Base-by-base conservation (phyloP, 768 basidiomycete genomes). In the Xerocomellus amylosporus region DNA sequence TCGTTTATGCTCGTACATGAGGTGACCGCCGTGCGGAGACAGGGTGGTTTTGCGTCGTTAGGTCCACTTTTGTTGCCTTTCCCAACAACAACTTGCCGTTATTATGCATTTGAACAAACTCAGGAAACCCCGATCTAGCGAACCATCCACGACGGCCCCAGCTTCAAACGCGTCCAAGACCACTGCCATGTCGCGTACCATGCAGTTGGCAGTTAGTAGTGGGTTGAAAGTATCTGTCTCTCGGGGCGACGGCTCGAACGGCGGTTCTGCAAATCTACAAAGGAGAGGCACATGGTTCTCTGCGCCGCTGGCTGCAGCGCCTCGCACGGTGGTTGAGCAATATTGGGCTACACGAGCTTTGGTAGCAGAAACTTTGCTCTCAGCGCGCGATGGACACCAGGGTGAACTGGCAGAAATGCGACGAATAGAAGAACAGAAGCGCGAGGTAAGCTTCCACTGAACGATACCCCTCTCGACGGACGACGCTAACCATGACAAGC, bases 321-420 rank as follows among this genome's bases (percentile, higher is more conserved):
- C 74, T 34, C 64, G 54, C 38, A 69, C 71, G 13, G 51, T 49
- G 14, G 63, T 65, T 2, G 84, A 84, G 59, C 82, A 80, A 55
- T 86, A 87, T 62, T 89, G 88, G 88, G 83, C 83, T 26, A 72
- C 79, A 15, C 80, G 87, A 4, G 86, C 87, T 4, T 59, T 86
- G 22, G 76, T 79, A 4, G 87, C 87, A 1, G 88, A 90, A 64
- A 78, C 83, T 3, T 67, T 85, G 37, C 73, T 89, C 3, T 69
- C 75, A 0, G 79, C 79, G 24, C 75, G 75, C 37, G 72, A 73
- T 31, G 68, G 64, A 19, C 83, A 86, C 63, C 75, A 78, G 40
- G 65, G 66, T 12, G 84, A 87, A 45, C 61, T 87, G 31, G 73
- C 69, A 53, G 70, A 64, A 15, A 46, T 82, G 46, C 70, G 75